Evolutionary conservation across 345 rosid genomes (phyloP), one percentile per base, ranked within the genome.

Genomic region (Mercurialis annua): DNA sequence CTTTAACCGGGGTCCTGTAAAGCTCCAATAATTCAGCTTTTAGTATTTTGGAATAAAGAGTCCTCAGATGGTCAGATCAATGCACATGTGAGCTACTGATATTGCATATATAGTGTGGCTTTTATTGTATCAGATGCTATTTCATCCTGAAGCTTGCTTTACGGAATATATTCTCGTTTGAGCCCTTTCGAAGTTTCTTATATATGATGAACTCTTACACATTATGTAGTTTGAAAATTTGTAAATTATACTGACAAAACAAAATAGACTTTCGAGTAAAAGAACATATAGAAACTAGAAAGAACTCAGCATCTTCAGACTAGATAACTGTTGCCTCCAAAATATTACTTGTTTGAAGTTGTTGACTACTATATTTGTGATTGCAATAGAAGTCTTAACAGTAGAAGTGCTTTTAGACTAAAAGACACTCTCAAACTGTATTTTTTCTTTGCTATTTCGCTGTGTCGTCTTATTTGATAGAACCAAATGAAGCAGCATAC

Each of bases 1-100:
- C 66, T 49, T 68, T 54, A 46, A 50, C 36, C 23, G 64, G 64
- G 64, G 69, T 61, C 66, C 65, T 18, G n/a, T 60, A 67, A 33
- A 43, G 73, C 69, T 60, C 65, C 72, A 48, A 64, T 69, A 64
- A 55, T 26, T 36, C 23, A 40, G 62, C 68, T 55, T 29, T 59
- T n/a, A 48, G 59, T 54, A 26, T 43, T 43, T 23, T 49, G 29
- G 65, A 59, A 29, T 59, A 49, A 62, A 50, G 43, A 24, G 30
- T 69, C 4, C 21, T 53, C 61, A 4, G 21, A 38, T n/a, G n/a
- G n/a, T n/a, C n/a, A n/a, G n/a, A n/a, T n/a, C n/a, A n/a, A n/a
- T 59, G 60, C 48, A 23, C 55, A 18, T 26, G 62, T 10, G 29
- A 50, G 42, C 18, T 62, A 27, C 53, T 24, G 23, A 59, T 64